Percentiles rank a stretch among this genome's conserved stretches.
These are phyloP conservation scores for Phytophthora parvispora DNA, from an alignment of 352 stramenopile genomes.

Conservation along the genomic window DNA sequence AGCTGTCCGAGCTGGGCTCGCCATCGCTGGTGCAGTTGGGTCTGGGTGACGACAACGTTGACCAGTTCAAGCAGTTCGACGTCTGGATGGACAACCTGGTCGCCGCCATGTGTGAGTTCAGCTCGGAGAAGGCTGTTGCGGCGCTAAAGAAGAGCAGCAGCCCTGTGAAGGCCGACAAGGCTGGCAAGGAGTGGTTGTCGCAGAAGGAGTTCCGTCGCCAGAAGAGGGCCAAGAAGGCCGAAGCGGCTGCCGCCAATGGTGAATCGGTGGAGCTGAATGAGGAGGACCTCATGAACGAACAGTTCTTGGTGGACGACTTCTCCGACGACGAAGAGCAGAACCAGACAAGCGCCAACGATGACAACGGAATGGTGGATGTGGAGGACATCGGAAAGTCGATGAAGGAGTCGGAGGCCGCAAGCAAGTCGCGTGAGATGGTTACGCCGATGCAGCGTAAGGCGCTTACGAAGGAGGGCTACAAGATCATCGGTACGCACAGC, in stretches of 20 bases:
- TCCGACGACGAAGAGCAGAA: conserved; percentile 73
- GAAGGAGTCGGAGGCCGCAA: conserved; percentile 83
- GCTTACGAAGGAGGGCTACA: conserved; percentile 99
- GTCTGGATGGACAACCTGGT: conserved; percentile 86
- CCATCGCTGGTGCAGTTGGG: conserved; percentile 66
- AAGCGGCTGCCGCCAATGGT: conserved; percentile 56
- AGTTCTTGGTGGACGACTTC: conserved; percentile 77
- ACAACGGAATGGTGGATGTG: conserved; percentile 81
- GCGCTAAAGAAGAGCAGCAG: conserved; percentile 20
- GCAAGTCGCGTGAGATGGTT: conserved; percentile 93
- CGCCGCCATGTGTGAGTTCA: conserved; percentile 81
- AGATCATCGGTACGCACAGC: conserved; percentile 98
- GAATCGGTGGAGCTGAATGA: conserved; percentile 78
- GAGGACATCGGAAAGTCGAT: conserved; percentile 91
- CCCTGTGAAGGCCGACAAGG: conserved; percentile 15
- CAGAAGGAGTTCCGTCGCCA: conserved; percentile 89
- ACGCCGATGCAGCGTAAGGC: conserved; percentile 95
- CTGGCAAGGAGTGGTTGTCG: conserved; percentile 67
- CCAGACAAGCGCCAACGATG: conserved; percentile 35
- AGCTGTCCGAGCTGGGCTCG: conserved; percentile 75
- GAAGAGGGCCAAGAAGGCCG: conserved; percentile 81
- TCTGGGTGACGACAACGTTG: conserved; percentile 86
- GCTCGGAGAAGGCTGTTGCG: conserved; percentile 45
- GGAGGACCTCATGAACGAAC: conserved; percentile 90
- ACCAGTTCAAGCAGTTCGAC: conserved; percentile 87